These are phyloP conservation scores for Leccinum pellstonianum DNA, from an alignment of 768 basidiomycete species.

Conservation along the genomic window DNA sequence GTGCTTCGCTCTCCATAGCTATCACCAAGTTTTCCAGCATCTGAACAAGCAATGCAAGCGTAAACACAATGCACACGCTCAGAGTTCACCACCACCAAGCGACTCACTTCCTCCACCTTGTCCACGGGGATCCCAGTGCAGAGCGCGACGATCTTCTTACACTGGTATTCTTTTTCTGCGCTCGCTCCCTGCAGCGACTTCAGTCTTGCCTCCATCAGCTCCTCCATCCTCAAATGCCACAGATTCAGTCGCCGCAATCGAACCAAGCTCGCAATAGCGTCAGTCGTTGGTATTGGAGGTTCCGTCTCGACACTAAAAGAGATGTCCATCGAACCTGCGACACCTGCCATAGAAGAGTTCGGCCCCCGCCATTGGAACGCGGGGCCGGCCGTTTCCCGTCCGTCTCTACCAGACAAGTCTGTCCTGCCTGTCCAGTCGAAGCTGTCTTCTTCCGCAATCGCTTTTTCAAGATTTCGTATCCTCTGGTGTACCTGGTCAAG, in stretches of 20 bases:
- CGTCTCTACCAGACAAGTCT: conserved; percentile 41
- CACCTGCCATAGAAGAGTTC: conserved; percentile 62
- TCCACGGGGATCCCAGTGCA: conserved; percentile 86
- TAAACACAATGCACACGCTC: conserved; percentile 26
- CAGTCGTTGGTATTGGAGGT: conserved; percentile 62
- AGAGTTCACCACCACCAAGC: conserved; percentile 14
- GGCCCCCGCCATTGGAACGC: conserved; percentile 73
- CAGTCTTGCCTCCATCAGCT: conserved; percentile 68
- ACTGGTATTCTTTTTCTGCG: conserved; percentile 88
- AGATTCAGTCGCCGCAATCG: conserved; percentile 71
- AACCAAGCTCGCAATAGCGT: conserved; percentile 61
- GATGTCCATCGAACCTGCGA: conserved; percentile 64
- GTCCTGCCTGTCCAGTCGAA: conserved; percentile 90
- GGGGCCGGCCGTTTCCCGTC: conserved; percentile 38
- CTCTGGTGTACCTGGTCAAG: conserved; percentile 81
- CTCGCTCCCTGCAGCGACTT: conserved; percentile 72
- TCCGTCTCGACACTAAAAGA: conserved; percentile 66
- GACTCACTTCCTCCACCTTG: conserved; percentile 86
- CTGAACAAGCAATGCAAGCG: conserved; percentile 38
- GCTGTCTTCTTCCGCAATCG: conserved; percentile 70
- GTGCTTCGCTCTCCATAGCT: conserved; percentile 85
- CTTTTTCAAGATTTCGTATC: conserved; percentile 80
- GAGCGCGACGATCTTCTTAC: conserved; percentile 86
- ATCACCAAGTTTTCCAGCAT: conserved; percentile 83
- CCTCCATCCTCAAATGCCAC: conserved; percentile 83